Conservation (phyloP, 257 asterid genomes). For the Asclepias syriaca region DNA sequence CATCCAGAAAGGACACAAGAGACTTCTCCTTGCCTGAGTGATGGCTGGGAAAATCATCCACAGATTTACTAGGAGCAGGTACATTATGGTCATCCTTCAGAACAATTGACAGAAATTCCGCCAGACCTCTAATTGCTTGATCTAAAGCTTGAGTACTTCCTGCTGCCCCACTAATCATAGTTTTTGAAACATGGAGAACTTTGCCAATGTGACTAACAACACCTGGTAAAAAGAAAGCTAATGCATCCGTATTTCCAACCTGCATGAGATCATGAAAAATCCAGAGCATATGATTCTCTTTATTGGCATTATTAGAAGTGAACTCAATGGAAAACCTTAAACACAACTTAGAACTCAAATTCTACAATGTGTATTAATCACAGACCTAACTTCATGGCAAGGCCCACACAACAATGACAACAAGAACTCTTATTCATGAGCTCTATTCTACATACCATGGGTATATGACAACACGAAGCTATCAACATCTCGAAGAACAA, state of each 20-base stretch:
- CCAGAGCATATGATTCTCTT: not conserved
- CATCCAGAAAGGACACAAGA: slow-evolving; percentile 51
- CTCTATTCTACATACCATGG: not conserved
- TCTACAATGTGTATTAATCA: not conserved
- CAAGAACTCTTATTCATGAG: not conserved
- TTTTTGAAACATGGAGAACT: slow-evolving; percentile 68
- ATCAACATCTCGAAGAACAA: not conserved
- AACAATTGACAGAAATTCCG: slow-evolving; percentile 71
- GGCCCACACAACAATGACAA: not conserved
- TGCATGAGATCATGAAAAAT: slow-evolving; percentile 32
- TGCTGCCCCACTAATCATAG: slow-evolving; percentile 91
- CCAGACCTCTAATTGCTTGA: slow-evolving; percentile 65
- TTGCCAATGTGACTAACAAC: slow-evolving; percentile 88
- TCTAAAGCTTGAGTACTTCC: slow-evolving; percentile 76
- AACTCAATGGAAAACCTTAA: not conserved
- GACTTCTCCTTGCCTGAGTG: slow-evolving; percentile 44
- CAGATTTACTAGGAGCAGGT: slow-evolving; percentile 25
- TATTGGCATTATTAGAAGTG: not conserved
- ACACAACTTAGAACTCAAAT: not conserved
- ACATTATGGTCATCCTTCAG: slow-evolving; percentile 46
- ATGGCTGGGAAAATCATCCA: slow-evolving; percentile 24
- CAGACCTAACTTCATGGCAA: not conserved
- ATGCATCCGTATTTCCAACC: slow-evolving; percentile 92
- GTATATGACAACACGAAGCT: not conserved
- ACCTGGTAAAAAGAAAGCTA: slow-evolving; percentile 96